Evolutionary conservation across 331 rosid species (phyloP), one percentile per base, ranked within the genome.

Genomic region (Ulmus americana): DNA sequence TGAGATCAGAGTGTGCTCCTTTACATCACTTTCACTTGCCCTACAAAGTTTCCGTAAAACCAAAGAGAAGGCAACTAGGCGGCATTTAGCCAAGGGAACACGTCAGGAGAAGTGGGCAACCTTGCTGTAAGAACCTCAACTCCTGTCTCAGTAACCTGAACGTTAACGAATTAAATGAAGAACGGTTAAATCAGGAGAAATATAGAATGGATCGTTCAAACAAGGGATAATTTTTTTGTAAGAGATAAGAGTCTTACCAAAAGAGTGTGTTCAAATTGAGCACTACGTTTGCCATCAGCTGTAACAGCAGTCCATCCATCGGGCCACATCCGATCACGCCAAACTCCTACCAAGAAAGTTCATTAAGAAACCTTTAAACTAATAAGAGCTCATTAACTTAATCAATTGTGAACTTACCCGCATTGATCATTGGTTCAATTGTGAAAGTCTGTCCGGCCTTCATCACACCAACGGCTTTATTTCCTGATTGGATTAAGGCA

Each of bases 301-400:
- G 97, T 86, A 51, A 82, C 95, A 46, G 13, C 84, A 57, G 98
- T 86, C 98, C 97, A 92, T 55, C 94, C 97, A 77, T 92, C 98
- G 1, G 95, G 98, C 98, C 97, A 92, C 97, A 85, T 80, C 20
- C 88, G 79, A 77, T 92, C 98, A 45, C 95, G 91, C 98, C 95
- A 92, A 50, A 82, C 83, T 47, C 98, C 97, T 89, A 54, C 40
- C 3, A 6, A 57, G 63, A 66, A 48, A 70, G 28, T 48, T 50
- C 15, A 58, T 47, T 7, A 28, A 13, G 4, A 8, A 28, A 18
- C 9, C 7, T 39, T 52, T 51, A 47, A 52, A 42, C 40, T 5
- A 6, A 13, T 14, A 40, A n/a, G 6, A 20, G 39, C 28, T 11
- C 65, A 47, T 2, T 7, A 35, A 42, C 11, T 56, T 12, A 50